phyloP scores from a whole-genome alignment of 169 alveolate genomes.

The Plasmodium sp. region DNA sequence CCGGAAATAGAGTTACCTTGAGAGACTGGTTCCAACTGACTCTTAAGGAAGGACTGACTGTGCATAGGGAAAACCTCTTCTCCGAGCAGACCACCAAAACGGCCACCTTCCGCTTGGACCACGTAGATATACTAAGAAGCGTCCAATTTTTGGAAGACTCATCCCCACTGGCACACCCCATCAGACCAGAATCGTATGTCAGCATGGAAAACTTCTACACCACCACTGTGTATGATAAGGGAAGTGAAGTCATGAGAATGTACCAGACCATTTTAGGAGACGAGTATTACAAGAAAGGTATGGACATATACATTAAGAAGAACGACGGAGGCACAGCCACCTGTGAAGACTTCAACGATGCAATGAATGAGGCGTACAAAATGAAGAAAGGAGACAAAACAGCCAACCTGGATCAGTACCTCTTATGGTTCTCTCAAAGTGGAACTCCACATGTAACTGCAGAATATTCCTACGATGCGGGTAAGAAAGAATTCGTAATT shows the following conservation, averaged over 20 bases:
- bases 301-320: conserved; percentile 91
- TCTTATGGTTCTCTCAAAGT: conserved; percentile 92
- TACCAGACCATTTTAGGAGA: conserved; percentile 92
- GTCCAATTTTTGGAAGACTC: conserved; percentile 92
- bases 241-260: conserved; percentile 96
- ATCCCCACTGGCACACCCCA: conserved; percentile 95
- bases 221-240: conserved; percentile 94
- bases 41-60: conserved; percentile 95
- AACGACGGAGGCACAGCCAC: conserved; percentile 94
- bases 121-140: conserved; percentile 86
- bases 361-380: conserved; percentile 91
- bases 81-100: conserved; percentile 85
- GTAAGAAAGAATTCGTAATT: conserved; percentile 78
- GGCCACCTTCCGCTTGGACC: conserved; percentile 88
- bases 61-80: conserved; percentile 92
- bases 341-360: conserved; percentile 94
- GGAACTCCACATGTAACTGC: conserved; percentile 83
- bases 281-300: conserved; percentile 93
- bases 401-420: conserved; percentile 90
- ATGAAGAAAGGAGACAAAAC: conserved; percentile 83
- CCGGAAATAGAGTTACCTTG: conserved; percentile 95
- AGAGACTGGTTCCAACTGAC: conserved; percentile 96
- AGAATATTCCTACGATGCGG: conserved; percentile 27
- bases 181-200: conserved; percentile 92
- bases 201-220: conserved; percentile 95